Evolutionary conservation across 176 grass and related monocot species (phyloP).

Genomic region (Areca catechu): DNA sequence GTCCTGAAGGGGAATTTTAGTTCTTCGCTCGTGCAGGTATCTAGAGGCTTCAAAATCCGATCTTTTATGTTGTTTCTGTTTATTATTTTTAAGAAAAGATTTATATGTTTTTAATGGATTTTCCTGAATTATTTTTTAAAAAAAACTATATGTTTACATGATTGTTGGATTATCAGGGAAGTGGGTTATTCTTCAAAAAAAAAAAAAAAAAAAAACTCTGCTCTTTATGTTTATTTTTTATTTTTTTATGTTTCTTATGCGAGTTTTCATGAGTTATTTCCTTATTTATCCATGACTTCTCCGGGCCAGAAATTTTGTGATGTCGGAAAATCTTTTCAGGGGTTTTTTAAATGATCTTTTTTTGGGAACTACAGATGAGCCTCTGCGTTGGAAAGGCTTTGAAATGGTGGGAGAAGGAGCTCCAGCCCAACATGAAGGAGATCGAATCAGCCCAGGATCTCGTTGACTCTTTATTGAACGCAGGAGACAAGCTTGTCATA

Average conservation of each 20-base stretch:
- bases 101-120: no score
- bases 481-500: slow-evolving; percentile 3
- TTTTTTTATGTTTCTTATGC: no score
- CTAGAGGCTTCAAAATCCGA: background rate
- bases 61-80: background rate
- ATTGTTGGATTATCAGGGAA: no score
- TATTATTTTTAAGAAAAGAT: background rate
- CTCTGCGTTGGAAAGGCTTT: slow-evolving; percentile 1
- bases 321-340: background rate
- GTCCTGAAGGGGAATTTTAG: background rate
- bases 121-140: no score
- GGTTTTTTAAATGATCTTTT: background rate
- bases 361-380: background rate
- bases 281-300: no score
- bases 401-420: slow-evolving; percentile 11
- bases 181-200: no score
- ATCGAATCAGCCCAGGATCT: slow-evolving; percentile 10
- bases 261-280: no score
- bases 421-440: slow-evolving; percentile 17
- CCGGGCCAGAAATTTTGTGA: background rate
- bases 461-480: slow-evolving; percentile 3
- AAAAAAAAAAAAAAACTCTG: no score
- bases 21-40: slow-evolving; percentile 1
- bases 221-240: no score
- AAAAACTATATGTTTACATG: no score